Evolutionary conservation across 2,329 filamentous ascomycete species (phyloP).

Genomic region (Calonectria montana): DNA sequence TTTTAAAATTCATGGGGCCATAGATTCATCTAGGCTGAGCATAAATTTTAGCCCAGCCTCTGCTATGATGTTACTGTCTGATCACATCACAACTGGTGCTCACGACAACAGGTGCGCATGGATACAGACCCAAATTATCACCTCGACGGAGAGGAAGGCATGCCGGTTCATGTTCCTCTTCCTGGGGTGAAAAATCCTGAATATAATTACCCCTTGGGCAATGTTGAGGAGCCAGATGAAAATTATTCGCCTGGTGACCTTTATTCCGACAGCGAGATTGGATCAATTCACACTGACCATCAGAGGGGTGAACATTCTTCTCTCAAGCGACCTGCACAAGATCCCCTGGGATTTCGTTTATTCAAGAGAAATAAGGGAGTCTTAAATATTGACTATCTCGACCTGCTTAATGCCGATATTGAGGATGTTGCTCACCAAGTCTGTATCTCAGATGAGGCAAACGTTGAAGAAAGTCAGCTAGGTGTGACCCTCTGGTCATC

Average conservation of each 20-base stretch:
- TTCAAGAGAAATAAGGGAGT: slow-evolving; percentile 59
- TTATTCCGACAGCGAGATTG: slow-evolving; percentile 28
- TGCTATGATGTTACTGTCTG: slow-evolving; percentile 45
- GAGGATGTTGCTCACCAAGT: slow-evolving; percentile 59
- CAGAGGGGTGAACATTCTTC: slow-evolving; percentile 20
- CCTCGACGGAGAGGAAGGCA: slow-evolving; percentile 28
- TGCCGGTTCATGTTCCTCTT: slow-evolving; percentile 6
- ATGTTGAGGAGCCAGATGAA: slow-evolving; percentile 16
- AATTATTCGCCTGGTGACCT: slow-evolving; percentile 26
- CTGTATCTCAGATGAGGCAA: slow-evolving; percentile 44
- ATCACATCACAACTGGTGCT: slow-evolving; percentile 30
- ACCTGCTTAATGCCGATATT: slow-evolving; percentile 68
- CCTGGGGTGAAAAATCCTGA: slow-evolving; percentile 24
- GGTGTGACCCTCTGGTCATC: slow-evolving; percentile 78
- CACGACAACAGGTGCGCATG: slow-evolving; percentile 43
- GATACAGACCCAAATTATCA: slow-evolving; percentile 42
- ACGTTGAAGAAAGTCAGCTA: slow-evolving; percentile 65
- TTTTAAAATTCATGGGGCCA: not conserved
- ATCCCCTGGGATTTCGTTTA: slow-evolving; percentile 41
- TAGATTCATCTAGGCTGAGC: slow-evolving; percentile 18
- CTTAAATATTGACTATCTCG: slow-evolving; percentile 60
- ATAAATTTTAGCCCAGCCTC: slow-evolving; percentile 5
- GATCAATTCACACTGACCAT: slow-evolving; percentile 11
- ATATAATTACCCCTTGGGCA: not conserved
- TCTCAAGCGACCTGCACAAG: slow-evolving; percentile 46